Conservation (phyloP, 495 filamentous ascomycete species). For the Aspergillus incahuasiensis region DNA sequence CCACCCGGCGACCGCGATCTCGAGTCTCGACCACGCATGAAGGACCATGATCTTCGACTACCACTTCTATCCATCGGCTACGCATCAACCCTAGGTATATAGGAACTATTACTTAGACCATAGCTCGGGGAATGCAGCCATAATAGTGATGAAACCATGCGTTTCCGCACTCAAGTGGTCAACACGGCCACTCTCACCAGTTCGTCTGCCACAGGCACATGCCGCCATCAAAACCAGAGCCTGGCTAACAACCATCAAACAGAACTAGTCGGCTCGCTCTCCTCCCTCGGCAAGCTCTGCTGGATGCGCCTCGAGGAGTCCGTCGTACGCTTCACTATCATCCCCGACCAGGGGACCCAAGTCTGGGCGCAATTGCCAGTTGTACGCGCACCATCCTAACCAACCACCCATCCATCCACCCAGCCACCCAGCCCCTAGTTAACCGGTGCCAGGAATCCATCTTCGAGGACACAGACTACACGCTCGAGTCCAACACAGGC, state of each 20-base stretch:
- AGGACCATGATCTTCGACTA: not conserved
- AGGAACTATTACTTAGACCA: too few species aligned
- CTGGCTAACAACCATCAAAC: not conserved
- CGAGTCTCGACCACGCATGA: not conserved
- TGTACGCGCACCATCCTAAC: constrained; percentile 47
- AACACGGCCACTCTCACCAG: constrained; percentile 84
- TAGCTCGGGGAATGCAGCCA: not conserved
- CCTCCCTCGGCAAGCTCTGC: constrained; percentile 82
- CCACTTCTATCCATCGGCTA: not conserved
- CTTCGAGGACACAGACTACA: constrained; percentile 72
- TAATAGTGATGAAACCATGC: constrained; percentile 46
- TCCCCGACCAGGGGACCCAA: constrained; percentile 88
- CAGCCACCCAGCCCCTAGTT: not conserved
- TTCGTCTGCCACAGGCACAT: constrained; percentile 32
- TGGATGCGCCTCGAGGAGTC: constrained; percentile 89
- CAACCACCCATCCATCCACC: not conserved
- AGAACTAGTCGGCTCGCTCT: constrained; percentile 84
- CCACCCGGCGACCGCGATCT: not conserved
- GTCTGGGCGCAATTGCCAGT: constrained; percentile 71
- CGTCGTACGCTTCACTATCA: constrained; percentile 86
- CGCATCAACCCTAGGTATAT: not conserved
- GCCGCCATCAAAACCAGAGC: not conserved
- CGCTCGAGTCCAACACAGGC: constrained; percentile 71
- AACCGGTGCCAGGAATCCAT: constrained; percentile 59
- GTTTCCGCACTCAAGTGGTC: constrained; percentile 73